Evolutionary conservation across 2,329 filamentous ascomycete genomes (phyloP).

Genomic region (Raffaelea arxii): DNA sequence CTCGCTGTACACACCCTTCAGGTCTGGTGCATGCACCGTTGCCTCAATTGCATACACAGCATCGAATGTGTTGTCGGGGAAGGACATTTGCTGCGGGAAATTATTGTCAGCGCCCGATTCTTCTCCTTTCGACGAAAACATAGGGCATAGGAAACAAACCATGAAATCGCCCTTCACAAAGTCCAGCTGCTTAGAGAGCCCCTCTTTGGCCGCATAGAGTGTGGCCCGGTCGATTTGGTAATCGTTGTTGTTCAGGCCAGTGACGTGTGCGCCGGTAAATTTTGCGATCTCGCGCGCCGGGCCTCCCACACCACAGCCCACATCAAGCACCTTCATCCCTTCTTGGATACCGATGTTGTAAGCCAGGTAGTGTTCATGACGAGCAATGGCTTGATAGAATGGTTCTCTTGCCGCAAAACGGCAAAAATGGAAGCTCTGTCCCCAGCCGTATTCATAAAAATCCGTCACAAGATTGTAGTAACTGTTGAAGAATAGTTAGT

Average conservation of each 20-base stretch:
- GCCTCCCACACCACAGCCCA: constrained; percentile 93
- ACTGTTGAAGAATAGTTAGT: constrained; percentile 30
- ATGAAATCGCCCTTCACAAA: constrained; percentile 98
- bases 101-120: too few species aligned
- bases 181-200: constrained; percentile 65
- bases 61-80: constrained; percentile 85
- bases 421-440: constrained; percentile 94
- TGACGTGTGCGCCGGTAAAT: constrained; percentile 82
- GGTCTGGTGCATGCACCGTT: constrained; percentile 83
- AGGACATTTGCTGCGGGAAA: constrained; percentile 89
- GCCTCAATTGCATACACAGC: constrained; percentile 96
- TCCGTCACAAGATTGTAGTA: constrained; percentile 98
- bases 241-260: constrained; percentile 97
- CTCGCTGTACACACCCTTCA: constrained; percentile 87
- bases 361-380: constrained; percentile 96
- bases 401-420: constrained; percentile 79
- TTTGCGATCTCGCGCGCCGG: constrained; percentile 93
- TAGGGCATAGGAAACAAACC: constrained; percentile 21
- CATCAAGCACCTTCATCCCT: constrained; percentile 84
- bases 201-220: constrained; percentile 72
- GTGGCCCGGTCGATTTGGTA: constrained; percentile 97
- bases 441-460: constrained; percentile 95
- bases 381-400: constrained; percentile 85
- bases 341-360: constrained; percentile 78
- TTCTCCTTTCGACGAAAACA: too few species aligned